Evolutionary conservation across 176 grass and related monocot genomes (phyloP).

Genomic region (Hordeum vulgare): DNA sequence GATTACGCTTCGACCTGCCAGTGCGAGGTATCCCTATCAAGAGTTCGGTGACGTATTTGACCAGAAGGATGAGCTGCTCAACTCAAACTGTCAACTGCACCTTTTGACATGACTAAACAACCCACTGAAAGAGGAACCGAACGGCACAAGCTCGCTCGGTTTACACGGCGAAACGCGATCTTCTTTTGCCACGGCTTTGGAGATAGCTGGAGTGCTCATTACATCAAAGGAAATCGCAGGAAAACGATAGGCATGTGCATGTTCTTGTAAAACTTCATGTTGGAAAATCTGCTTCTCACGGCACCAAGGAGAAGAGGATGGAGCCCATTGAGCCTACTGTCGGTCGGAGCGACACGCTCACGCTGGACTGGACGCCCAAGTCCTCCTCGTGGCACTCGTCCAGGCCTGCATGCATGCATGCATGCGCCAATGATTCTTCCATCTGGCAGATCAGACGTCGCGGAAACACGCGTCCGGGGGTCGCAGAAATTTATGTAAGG

Average conservation of each 20-base stretch:
- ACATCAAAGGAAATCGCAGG: neutral
- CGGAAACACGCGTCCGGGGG: neutral
- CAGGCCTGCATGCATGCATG: neutral
- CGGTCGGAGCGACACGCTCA: neutral
- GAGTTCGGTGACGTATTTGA: neutral
- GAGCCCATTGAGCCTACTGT: neutral
- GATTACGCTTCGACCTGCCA: neutral
- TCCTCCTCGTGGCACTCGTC: neutral
- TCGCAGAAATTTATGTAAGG: neutral
- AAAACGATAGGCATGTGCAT: neutral
- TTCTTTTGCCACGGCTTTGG: neutral
- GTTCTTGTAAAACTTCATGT: neutral
- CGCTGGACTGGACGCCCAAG: neutral
- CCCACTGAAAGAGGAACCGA: neutral
- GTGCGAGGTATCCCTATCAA: neutral
- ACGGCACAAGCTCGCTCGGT: neutral
- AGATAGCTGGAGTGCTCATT: neutral
- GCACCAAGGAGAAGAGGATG: neutral
- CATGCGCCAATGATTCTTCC: neutral
- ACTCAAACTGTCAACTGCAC: neutral
- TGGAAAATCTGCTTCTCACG: neutral
- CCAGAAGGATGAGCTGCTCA: neutral
- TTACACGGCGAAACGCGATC: neutral
- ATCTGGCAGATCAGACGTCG: neutral
- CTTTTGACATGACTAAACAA: slow-evolving; percentile 18